phyloP scores from a whole-genome alignment of 768 basidiomycete genomes.

The Suillus sp. region DNA sequence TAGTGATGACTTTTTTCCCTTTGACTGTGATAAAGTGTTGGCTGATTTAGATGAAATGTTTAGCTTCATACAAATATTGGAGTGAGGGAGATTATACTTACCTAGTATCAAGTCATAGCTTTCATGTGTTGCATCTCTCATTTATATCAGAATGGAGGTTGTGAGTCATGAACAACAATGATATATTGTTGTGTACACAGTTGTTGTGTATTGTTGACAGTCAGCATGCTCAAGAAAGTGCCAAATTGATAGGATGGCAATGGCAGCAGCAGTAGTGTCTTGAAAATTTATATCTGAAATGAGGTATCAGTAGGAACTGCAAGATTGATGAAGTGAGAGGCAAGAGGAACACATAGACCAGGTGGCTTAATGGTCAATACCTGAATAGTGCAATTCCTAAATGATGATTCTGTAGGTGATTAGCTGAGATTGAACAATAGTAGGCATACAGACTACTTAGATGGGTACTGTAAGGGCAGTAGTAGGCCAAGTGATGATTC shows the following conservation, averaged over 20 bases:
- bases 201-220: conserved; percentile 1
- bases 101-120: neutral
- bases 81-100: conserved; percentile 4
- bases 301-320: neutral
- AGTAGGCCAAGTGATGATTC: too few species aligned
- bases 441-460: too few species aligned
- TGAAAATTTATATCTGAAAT: neutral
- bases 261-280: neutral
- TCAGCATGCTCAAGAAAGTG: neutral
- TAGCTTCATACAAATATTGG: neutral
- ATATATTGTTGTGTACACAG: conserved; percentile 3
- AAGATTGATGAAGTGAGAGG: neutral
- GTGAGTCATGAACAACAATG: neutral
- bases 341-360: conserved; percentile 37
- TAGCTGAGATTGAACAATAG: too few species aligned
- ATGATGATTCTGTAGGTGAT: too few species aligned
- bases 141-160: neutral
- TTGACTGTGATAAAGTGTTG: neutral
- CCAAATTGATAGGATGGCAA: neutral
- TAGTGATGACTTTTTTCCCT: conserved; percentile 3
- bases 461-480: too few species aligned
- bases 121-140: neutral
- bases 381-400: too few species aligned
- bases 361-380: conserved; percentile 17
- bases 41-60: neutral